A percentile compares a stretch with the other conserved stretches of the same genome.
Evolutionary conservation across 768 basidiomycete species (phyloP).

Genomic region (Trametes elegans): DNA sequence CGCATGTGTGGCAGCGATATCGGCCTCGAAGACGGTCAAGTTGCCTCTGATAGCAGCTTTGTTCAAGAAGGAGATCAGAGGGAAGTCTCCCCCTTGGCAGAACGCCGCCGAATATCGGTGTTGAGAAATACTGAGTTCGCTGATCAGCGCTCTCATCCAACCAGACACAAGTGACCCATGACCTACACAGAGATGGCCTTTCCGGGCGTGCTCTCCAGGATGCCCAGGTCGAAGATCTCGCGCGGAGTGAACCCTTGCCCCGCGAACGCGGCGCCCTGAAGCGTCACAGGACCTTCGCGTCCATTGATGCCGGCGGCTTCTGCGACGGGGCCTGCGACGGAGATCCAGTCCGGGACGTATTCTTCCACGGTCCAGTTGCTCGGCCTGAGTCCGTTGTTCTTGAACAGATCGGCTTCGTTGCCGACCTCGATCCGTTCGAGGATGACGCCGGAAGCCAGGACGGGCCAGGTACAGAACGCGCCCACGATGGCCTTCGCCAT

Average conservation of each 20-base stretch:
- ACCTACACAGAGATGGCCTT: slow-evolving; percentile 52
- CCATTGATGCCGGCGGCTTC: slow-evolving; percentile 21
- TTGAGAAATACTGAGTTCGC: slow-evolving; percentile 40
- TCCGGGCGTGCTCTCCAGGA: slow-evolving; percentile 48
- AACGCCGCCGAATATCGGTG: slow-evolving; percentile 57
- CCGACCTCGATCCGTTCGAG: slow-evolving; percentile 34
- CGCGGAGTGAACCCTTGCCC: slow-evolving; percentile 54
- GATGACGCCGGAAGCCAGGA: slow-evolving; percentile 26
- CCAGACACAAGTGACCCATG: background rate
- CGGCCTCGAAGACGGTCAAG: slow-evolving; percentile 47
- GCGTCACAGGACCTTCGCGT: slow-evolving; percentile 18
- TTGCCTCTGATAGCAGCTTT: slow-evolving; percentile 55
- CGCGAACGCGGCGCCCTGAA: slow-evolving; percentile 29
- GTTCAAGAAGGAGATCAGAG: slow-evolving; percentile 67
- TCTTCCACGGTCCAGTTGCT: slow-evolving; percentile 28
- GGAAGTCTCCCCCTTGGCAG: slow-evolving; percentile 50
- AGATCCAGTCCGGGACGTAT: slow-evolving; percentile 31
- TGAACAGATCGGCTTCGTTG: slow-evolving; percentile 35
- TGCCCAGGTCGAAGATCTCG: slow-evolving; percentile 50
- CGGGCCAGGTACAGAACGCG: slow-evolving; percentile 27
- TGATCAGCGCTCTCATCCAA: background rate
- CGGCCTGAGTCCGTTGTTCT: slow-evolving; percentile 29
- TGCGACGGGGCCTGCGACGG: slow-evolving; percentile 24
- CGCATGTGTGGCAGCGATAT: slow-evolving; percentile 48
- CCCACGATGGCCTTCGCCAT: slow-evolving; percentile 30